These are phyloP conservation scores for Datisca glomerata DNA, from an alignment of 306 rosid species.

Conservation along the genomic window DNA sequence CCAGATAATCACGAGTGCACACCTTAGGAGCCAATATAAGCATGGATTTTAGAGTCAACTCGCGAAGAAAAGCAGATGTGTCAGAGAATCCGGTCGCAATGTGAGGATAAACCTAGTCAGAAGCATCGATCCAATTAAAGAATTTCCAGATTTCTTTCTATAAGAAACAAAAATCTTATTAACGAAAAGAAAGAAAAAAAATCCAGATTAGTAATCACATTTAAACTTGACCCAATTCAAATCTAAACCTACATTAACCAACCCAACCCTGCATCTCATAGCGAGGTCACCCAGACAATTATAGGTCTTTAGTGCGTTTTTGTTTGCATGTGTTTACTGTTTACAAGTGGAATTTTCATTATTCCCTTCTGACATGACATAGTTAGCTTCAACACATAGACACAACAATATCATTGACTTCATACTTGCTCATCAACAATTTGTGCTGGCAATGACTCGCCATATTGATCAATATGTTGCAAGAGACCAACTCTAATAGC, in stretches of 20 bases:
- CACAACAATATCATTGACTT: conserved; percentile 9
- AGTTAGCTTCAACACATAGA: conserved; percentile 10
- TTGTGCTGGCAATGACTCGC: conserved; percentile 82
- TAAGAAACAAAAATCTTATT: no score
- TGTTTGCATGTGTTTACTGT: not conserved
- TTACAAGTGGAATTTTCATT: no score
- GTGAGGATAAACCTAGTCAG: conserved; percentile 78
- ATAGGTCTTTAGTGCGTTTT: no score
- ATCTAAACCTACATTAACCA: not conserved
- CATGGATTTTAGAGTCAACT: conserved; percentile 93
- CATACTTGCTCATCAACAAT: conserved; percentile 87
- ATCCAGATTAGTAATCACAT: no score
- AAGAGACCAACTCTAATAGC: conserved; percentile 83
- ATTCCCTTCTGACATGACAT: not conserved
- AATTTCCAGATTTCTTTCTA: no score
- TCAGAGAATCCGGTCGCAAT: conserved; percentile 93
- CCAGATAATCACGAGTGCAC: conserved; percentile 2
- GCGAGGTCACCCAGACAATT: conserved; percentile 2
- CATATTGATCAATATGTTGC: conserved; percentile 93
- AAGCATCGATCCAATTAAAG: no score
- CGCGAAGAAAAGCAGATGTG: conserved; percentile 93
- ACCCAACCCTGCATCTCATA: conserved; percentile 2
- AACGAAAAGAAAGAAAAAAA: no score
- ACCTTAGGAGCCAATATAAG: conserved; percentile 92
- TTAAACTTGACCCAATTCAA: not conserved